Evolutionary conservation across 208 protist genomes (phyloP).

Genomic region (Trypanosoma boissoni): DNA sequence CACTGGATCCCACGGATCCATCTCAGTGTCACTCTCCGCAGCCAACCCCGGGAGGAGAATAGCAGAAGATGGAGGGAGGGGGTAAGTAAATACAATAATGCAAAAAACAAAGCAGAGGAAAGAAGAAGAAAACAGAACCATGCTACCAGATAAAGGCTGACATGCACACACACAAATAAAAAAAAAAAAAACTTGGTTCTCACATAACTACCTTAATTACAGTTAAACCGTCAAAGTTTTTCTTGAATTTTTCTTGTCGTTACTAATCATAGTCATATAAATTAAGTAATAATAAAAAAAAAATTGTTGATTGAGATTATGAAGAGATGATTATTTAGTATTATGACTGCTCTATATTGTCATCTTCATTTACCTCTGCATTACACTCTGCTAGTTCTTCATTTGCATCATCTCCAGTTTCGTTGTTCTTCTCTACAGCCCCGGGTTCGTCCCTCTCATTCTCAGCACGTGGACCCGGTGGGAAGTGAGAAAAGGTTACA

Average conservation of each 20-base stretch:
- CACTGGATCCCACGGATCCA: slow-evolving; percentile 46
- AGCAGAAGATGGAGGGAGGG: background rate
- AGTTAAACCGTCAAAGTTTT: background rate
- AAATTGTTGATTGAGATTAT: too few species aligned
- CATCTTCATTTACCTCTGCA: background rate
- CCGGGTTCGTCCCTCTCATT: slow-evolving; percentile 12
- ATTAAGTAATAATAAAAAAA: too few species aligned
- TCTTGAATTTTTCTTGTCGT: too few species aligned
- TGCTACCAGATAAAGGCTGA: background rate
- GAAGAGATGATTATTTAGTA: too few species aligned
- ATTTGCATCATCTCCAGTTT: slow-evolving; percentile 9
- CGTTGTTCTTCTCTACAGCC: slow-evolving; percentile 10
- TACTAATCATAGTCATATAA: too few species aligned
- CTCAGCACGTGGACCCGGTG: slow-evolving; percentile 43
- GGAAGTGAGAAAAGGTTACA: slow-evolving; percentile 83
- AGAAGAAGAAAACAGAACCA: background rate
- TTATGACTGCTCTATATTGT: background rate
- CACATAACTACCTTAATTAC: background rate
- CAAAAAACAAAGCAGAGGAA: slow-evolving; percentile 5
- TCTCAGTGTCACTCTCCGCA: slow-evolving; percentile 14
- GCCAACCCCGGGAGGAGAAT: too few species aligned
- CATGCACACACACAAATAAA: background rate
- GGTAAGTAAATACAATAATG: slow-evolving; percentile 9
- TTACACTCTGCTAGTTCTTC: background rate
- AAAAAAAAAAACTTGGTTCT: slow-evolving; percentile 3